These are phyloP conservation scores for Coniosporium tulheliwenetii DNA, from an alignment of 2,329 filamentous ascomycete genomes.

Conservation along the genomic window DNA sequence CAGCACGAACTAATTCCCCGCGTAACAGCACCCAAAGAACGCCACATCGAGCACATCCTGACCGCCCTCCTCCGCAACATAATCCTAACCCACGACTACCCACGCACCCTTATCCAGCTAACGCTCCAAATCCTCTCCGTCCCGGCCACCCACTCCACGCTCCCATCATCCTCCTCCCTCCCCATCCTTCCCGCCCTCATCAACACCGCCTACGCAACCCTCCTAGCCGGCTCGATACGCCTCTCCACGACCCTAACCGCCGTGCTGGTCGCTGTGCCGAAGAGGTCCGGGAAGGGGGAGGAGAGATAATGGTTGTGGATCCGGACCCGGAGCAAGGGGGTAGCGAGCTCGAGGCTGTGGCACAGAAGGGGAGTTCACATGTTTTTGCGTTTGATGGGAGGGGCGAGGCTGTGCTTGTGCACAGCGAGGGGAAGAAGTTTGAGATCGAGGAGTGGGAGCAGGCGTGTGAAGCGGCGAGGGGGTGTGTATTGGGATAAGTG, in stretches of 20 bases:
- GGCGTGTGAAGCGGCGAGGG: slow-evolving; percentile 48
- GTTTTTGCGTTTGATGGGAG: slow-evolving; percentile 69
- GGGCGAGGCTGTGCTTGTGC: slow-evolving; percentile 56
- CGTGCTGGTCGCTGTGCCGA: slow-evolving; percentile 43
- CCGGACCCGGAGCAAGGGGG: slow-evolving; percentile 43
- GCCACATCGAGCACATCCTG: slow-evolving; percentile 67
- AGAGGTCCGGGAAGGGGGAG: slow-evolving; percentile 1
- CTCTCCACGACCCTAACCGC: slow-evolving; percentile 58
- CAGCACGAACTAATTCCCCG: not conserved
- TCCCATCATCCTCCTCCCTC: slow-evolving; percentile 42
- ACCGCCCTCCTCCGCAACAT: slow-evolving; percentile 58
- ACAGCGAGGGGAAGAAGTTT: slow-evolving; percentile 67
- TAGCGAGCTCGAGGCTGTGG: slow-evolving; percentile 14
- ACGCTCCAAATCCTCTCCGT: slow-evolving; percentile 60
- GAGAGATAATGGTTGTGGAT: slow-evolving; percentile 37
- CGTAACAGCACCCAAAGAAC: slow-evolving; percentile 27
- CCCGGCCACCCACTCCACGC: slow-evolving; percentile 50
- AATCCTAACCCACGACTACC: slow-evolving; percentile 60
- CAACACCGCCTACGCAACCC: slow-evolving; percentile 61
- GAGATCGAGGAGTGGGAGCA: slow-evolving; percentile 60
- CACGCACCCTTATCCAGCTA: slow-evolving; percentile 63
- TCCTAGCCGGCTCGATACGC: slow-evolving; percentile 71
- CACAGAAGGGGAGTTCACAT: slow-evolving; percentile 55
- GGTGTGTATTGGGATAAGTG: slow-evolving; percentile 42
- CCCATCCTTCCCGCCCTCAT: slow-evolving; percentile 67